Base-by-base conservation (phyloP, 345 rosid genomes). In the Pseudoturritis turrita region DNA sequence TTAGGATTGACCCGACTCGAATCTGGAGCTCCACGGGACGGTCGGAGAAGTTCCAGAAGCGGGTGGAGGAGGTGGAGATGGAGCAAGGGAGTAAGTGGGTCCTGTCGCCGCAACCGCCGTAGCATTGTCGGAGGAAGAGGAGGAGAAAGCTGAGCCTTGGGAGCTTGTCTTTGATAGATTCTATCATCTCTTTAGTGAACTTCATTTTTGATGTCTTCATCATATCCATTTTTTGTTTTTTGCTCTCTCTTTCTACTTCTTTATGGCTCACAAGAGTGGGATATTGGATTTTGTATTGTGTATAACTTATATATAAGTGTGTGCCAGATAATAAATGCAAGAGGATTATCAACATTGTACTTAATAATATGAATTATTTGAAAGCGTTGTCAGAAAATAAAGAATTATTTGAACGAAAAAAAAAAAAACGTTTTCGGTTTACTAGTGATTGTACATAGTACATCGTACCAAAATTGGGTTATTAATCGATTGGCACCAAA, bases 1-100 rank as follows among this genome's bases (percentile, higher is more conserved):
- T 92, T 33, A 90, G 88, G 47, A 88, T 83, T 15, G 98, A 90
- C 31, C 97, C 93, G 10, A 90, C 90, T 56, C 97, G 83, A 66
- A 90, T 75, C 74, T 90, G 97, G 58, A 92, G 79, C 81, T 90
- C 93, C 52, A 90, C 72, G 1, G 93, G 78, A 71, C 86, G 77
- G 77, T 88, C 93, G 4, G 93, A 87, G 62, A 81, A 79, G 84
- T 92, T 92, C 86, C 83, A 90, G 64, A 92, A 80, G 45, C 93
- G 87, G 49, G 89, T 81, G 19, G 80, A 70, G 6, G 61, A 4
- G 1, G 61, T 47, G 62, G 65, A 2, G 55, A 63, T 33, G 21
- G 76, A 39, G 62, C 72, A 70, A 50, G 76, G 76, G 26, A 77
- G 72, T 64, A 77, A 31, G 45, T 77, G 85, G 2, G 93, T 57